phyloP scores from a whole-genome alignment of 2,329 filamentous ascomycete species.

The Neoarthrinium moseri region DNA sequence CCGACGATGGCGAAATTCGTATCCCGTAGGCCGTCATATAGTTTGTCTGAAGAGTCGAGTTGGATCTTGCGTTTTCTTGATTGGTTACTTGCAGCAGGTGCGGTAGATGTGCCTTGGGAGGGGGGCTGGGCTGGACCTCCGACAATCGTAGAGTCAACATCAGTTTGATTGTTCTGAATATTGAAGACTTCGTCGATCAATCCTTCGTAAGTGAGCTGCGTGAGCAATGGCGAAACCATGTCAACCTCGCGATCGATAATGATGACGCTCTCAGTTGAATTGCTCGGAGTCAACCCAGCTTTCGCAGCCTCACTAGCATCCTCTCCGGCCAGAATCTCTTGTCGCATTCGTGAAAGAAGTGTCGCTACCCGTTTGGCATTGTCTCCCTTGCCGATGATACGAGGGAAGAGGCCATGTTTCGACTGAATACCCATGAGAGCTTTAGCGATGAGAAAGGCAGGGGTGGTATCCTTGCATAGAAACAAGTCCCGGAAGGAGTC shows the following conservation, averaged over 20 bases:
- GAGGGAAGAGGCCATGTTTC: conserved; percentile 87
- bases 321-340: conserved; percentile 81
- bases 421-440: conserved; percentile 94
- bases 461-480: conserved; percentile 84
- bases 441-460: conserved; percentile 84
- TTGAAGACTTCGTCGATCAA: conserved; percentile 91
- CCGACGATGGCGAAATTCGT: conserved; percentile 96
- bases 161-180: conserved; percentile 88
- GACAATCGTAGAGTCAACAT: conserved; percentile 87
- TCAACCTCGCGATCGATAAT: conserved; percentile 96
- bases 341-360: conserved; percentile 84
- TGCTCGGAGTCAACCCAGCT: conserved; percentile 78
- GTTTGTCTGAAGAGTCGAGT: conserved; percentile 83
- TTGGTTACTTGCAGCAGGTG: conserved; percentile 53
- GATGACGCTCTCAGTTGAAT: conserved; percentile 84
- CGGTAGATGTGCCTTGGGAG: conserved; percentile 51
- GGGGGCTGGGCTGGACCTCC: conserved; percentile 64
- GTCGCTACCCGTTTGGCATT: conserved; percentile 88
- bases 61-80: conserved; percentile 81
- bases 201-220: conserved; percentile 94
- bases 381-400: conserved; percentile 93
- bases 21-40: conserved; percentile 85
- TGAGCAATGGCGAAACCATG: conserved; percentile 86
- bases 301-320: conserved; percentile 61
- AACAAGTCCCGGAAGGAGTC: conserved; percentile 86